These are phyloP conservation scores for Carex pumila DNA, from an alignment of 176 grass and related monocot species.

Conservation along the genomic window DNA sequence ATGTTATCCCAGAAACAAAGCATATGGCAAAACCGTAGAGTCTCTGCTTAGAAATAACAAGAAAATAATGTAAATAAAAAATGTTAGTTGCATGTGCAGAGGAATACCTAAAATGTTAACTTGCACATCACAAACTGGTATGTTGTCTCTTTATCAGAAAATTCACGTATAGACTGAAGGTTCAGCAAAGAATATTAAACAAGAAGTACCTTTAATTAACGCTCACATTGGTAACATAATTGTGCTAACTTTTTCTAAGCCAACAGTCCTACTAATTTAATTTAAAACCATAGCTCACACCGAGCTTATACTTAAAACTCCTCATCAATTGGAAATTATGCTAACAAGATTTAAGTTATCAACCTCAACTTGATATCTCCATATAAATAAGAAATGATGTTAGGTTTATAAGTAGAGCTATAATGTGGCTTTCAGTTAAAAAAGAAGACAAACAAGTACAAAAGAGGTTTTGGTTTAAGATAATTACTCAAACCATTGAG, in stretches of 20 bases:
- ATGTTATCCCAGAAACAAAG: conserved; percentile 67
- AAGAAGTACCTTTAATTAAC: too few species aligned
- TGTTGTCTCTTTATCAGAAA: not conserved
- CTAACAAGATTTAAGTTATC: too few species aligned
- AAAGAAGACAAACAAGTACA: not conserved
- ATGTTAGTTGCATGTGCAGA: not conserved
- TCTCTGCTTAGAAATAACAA: conserved; percentile 44
- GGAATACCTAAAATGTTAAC: not conserved
- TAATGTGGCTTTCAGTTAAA: not conserved
- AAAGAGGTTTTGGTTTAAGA: not conserved
- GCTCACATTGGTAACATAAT: too few species aligned
- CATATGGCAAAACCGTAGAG: conserved; percentile 91
- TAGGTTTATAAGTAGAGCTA: not conserved
- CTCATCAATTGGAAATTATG: not conserved
- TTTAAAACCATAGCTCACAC: not conserved
- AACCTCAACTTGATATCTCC: too few species aligned
- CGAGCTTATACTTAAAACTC: not conserved
- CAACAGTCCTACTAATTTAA: not conserved
- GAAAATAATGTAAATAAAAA: not conserved
- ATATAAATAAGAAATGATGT: too few species aligned
- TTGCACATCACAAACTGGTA: not conserved
- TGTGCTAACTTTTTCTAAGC: not conserved
- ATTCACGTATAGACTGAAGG: not conserved
- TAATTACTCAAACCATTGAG: not conserved
- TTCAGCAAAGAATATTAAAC: too few species aligned